These are phyloP conservation scores for Trypanosoma caninum DNA, from an alignment of 208 protist species.

Conservation along the genomic window DNA sequence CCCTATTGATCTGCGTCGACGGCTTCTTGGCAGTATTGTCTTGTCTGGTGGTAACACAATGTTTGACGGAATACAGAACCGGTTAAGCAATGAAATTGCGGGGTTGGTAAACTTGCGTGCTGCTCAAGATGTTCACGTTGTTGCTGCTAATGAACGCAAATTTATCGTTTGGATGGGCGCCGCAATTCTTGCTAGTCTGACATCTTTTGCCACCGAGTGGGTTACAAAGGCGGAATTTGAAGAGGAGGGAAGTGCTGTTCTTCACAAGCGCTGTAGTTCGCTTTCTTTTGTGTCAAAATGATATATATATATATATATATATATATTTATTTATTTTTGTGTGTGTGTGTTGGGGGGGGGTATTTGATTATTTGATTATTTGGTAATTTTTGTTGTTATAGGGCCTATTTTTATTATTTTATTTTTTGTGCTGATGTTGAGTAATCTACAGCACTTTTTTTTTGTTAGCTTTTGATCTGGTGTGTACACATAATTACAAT, in stretches of 20 bases:
- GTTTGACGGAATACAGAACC: conserved; percentile 95
- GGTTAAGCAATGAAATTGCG: conserved; percentile 93
- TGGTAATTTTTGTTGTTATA: not conserved
- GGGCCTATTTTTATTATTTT: not conserved
- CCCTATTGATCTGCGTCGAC: conserved; percentile 91
- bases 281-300: conserved; percentile 25
- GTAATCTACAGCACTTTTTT: no score
- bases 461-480: no score
- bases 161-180: conserved; percentile 98
- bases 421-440: not conserved
- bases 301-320: not conserved
- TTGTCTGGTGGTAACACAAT: conserved; percentile 96
- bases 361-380: not conserved
- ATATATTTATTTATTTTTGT: not conserved
- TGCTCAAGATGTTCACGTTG: conserved; percentile 94
- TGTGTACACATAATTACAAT: no score
- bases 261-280: conserved; percentile 95
- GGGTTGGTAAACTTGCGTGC: conserved; percentile 76
- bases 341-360: not conserved
- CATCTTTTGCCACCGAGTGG: conserved; percentile 97
- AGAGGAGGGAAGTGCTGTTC: conserved; percentile 94
- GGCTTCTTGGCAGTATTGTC: conserved; percentile 96
- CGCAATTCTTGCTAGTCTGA: conserved; percentile 96
- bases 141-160: conserved; percentile 94
- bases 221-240: conserved; percentile 98